phyloP scores from a whole-genome alignment of 371 early-diverging fungal genomes.

The Saksenaea oblongispora region DNA sequence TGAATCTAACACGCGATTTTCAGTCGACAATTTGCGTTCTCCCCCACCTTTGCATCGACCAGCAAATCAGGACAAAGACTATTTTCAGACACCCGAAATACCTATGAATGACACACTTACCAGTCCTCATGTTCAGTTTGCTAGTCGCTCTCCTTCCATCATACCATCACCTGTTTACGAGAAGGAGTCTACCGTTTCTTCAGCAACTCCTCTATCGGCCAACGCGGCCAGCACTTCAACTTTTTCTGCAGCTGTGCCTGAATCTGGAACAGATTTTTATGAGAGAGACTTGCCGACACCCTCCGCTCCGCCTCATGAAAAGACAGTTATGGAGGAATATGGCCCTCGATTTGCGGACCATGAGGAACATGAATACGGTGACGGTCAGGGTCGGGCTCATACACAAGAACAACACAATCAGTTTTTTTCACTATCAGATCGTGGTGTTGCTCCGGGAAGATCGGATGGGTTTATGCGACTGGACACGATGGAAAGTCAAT shows the following conservation, averaged over 20 bases:
- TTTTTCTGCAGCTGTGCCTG: background rate
- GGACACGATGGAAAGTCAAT: conserved; percentile 2
- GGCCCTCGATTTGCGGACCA: conserved; percentile 8
- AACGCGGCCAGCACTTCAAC: background rate
- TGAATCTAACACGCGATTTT: background rate
- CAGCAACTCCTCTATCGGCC: conserved; percentile 1
- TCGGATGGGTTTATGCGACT: background rate
- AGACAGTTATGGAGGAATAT: conserved; percentile 16
- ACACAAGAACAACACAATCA: background rate
- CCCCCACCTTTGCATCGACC: conserved; percentile 13
- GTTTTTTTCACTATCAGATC: background rate
- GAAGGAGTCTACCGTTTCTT: conserved; percentile 1
- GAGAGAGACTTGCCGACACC: conserved; percentile 2
- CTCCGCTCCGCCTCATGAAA: conserved; percentile 11
- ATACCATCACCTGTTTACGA: conserved; percentile 19
- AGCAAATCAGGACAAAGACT: conserved; percentile 12
- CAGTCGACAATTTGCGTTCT: conserved; percentile 10
- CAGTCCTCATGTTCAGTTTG: conserved; percentile 25
- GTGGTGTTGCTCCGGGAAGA: background rate
- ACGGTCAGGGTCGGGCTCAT: background rate
- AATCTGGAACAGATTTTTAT: conserved; percentile 11
- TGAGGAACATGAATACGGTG: background rate
- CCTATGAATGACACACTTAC: conserved; percentile 12
- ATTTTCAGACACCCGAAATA: conserved; percentile 10
- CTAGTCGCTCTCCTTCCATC: conserved; percentile 21